Evolutionary conservation across 2,329 filamentous ascomycete species (phyloP).

Genomic region (Aspergillus calidoustus): DNA sequence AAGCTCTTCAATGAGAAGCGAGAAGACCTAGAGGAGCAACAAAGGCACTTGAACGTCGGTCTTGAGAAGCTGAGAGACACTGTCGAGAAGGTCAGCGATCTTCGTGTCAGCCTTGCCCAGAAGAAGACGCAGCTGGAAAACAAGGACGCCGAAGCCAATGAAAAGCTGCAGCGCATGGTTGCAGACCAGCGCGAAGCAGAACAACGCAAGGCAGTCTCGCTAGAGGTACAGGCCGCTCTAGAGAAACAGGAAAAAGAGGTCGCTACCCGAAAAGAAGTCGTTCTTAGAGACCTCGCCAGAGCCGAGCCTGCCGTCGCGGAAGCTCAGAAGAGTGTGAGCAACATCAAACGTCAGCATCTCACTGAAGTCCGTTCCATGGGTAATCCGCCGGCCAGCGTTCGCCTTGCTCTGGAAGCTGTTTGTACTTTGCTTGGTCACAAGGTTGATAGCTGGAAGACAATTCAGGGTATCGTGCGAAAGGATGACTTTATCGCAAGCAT

Average conservation of each 20-base stretch:
- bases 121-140: slow-evolving; percentile 93
- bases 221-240: slow-evolving; percentile 85
- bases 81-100: slow-evolving; percentile 93
- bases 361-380: slow-evolving; percentile 98
- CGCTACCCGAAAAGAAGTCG: slow-evolving; percentile 78
- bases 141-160: slow-evolving; percentile 94
- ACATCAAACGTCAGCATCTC: slow-evolving; percentile 96
- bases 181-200: slow-evolving; percentile 94
- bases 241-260: slow-evolving; percentile 91
- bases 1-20: slow-evolving; percentile 98
- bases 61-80: slow-evolving; percentile 96
- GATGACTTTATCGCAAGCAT: slow-evolving; percentile 99
- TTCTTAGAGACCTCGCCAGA: slow-evolving; percentile 82
- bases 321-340: slow-evolving; percentile 94
- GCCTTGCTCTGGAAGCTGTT: slow-evolving; percentile 92
- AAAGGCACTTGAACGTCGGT: slow-evolving; percentile 96
- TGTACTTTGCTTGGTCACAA: slow-evolving; percentile 93
- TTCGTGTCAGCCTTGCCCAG: slow-evolving; percentile 86
- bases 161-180: slow-evolving; percentile 97
- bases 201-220: slow-evolving; percentile 81
- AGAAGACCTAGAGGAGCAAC: slow-evolving; percentile 97
- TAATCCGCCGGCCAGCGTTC: slow-evolving; percentile 87
- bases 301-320: slow-evolving; percentile 93
- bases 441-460: slow-evolving; percentile 86
- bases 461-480: slow-evolving; percentile 83